Evolutionary conservation across 306 rosid genomes (phyloP), one percentile per base, ranked within the genome.

Genomic region (Leucaena leucocephala): DNA sequence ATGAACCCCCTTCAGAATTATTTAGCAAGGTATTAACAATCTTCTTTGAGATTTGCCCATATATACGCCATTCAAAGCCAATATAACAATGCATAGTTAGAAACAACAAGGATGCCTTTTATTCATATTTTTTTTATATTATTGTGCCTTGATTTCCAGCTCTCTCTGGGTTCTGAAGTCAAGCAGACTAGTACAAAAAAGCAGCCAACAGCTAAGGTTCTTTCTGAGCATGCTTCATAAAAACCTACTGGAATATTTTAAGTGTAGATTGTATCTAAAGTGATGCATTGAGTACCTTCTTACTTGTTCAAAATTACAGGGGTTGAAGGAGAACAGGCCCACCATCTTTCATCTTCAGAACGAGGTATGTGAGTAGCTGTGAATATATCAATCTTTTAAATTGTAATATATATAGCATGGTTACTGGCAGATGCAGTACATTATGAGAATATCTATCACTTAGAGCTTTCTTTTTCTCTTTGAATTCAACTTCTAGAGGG

Each of bases 1-100:
- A 85, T 35, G 94, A 95, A 80, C 85, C 92, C 73, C 91, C 98
- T 2, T 78, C 83, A 4, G 82, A 91, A 81, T 74, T 80, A 78
- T 78, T 95, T 61, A 85, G 86, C 84, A 87, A 90, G 98, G 98
- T 91, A 87, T 45, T 39, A 65, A 68, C 71, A 13, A 59, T 17
- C 68, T 43, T 64, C 68, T 49, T 64, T 68, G 40, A 59, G 15
- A 58, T 82, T 15, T 76, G 1, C 64, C 42, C 12, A 54, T n/a
- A 63, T 10, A 55, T 61, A 75, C 16, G 21, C 6, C 6, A 27
- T 43, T 15, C 22, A 64, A 54, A 63, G 16, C 17, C 65, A 10
- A 71, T 27, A 49, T 71, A 58, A 33, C 4, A 19, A 7, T 44
- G 69, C 61, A 19, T 68, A 19, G 40, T 48, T 48, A 10, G 12